Evolutionary conservation across 2,329 filamentous ascomycete genomes (phyloP).

Genomic region (Penicillium rolfsii): DNA sequence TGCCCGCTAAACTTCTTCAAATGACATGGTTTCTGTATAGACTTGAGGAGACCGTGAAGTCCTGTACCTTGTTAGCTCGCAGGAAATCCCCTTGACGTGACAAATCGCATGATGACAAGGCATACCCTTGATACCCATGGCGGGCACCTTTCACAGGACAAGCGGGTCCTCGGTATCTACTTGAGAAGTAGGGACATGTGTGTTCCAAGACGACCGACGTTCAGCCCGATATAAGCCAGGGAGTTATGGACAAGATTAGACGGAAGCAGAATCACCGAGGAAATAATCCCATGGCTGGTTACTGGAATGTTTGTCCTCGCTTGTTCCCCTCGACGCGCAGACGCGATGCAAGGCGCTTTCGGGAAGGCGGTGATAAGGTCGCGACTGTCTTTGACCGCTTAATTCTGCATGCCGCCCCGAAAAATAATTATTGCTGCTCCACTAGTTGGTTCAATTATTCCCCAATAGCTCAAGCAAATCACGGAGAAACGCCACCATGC

Average conservation of each 20-base stretch:
- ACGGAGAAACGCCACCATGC: constrained; percentile 58
- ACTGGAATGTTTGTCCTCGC: constrained; percentile 40
- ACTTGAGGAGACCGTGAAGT: constrained; percentile 88
- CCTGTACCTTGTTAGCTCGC: constrained; percentile 55
- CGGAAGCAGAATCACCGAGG: constrained; percentile 14
- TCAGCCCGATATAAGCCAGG: constrained; percentile 10
- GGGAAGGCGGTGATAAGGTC: constrained; percentile 24
- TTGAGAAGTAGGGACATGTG: constrained; percentile 28
- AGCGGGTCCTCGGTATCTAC: constrained; percentile 37
- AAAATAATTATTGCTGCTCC: constrained; percentile 32
- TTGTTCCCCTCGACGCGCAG: constrained; percentile 37
- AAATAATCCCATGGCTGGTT: constrained; percentile 30
- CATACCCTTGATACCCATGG: constrained; percentile 53
- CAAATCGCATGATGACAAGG: background rate
- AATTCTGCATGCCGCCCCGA: constrained; percentile 36
- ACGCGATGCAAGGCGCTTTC: constrained; percentile 33
- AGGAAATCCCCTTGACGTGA: constrained; percentile 1
- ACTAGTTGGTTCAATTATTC: constrained; percentile 1
- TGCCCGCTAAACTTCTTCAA: constrained; percentile 86
- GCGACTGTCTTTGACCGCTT: constrained; percentile 33
- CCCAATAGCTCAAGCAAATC: background rate
- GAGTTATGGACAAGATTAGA: constrained; percentile 14
- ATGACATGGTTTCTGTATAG: constrained; percentile 86
- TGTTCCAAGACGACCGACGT: constrained; percentile 10
- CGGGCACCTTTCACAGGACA: constrained; percentile 34